Evolutionary conservation across 1,284 basidiomycete species (phyloP), one percentile per base, ranked within the genome.

Genomic region (Puccinia hordei): DNA sequence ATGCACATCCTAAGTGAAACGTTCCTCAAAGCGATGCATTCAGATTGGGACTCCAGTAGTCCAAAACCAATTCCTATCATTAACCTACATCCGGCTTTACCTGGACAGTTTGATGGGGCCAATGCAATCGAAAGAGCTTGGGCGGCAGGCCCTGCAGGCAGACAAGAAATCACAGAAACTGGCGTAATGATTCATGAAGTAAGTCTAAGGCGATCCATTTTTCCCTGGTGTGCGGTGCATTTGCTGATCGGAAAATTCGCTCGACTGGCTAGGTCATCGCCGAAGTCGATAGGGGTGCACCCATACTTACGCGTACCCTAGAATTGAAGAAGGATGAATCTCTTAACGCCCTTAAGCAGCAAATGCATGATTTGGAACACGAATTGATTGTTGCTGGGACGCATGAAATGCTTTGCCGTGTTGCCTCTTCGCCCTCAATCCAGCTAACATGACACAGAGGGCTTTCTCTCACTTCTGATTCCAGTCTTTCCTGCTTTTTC

Each of bases 31-130:
- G 83, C 87, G 30, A 84, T 89, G n/a, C 51, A 65, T 30, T 38
- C 72, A 13, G 51, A 73, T 59, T 73, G 72, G 72, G 41, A 63
- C 55, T 33, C 73, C 27, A 35, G 22, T 38, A n/a, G 12, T 41
- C 9, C 10, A 19, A 19, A 1, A 13, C 38, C 89, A 6, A 90
- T 96, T 8, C 92, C 93, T 0, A 92, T 97, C 83, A 97, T 99
- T 88, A 99, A 99, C 85, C 88, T 99, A 13, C 97, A 99, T 84
- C 96, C 97, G 12, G 97, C 96, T 6, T 88, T 99, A 1, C 97
- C 97, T 0, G 93, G 93, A 0, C 91, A 92, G 8, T 99, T 99
- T 83, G 95, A 98, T 83, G 97, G 97, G 12, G 91, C 94, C 5
- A 89, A 93, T 84, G 95, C 95, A 0, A 93, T 98, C 80, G 90